Base-by-base conservation (phyloP, 1,284 basidiomycete species). In the Moesziomyces sp. region DNA sequence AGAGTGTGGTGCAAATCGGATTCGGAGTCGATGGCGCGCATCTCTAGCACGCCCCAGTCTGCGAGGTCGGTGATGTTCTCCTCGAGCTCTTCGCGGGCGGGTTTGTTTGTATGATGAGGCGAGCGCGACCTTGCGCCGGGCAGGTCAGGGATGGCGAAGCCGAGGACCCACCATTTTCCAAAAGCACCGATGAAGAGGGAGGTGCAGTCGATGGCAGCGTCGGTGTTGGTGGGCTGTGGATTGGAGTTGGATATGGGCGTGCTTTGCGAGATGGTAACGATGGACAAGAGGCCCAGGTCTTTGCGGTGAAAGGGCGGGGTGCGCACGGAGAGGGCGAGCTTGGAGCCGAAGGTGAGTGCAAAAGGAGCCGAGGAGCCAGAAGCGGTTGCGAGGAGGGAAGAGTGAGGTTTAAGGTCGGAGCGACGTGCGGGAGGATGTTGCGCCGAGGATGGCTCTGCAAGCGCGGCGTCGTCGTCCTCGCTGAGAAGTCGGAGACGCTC, bases 251-350 rank as follows among this genome's bases (percentile, higher is more conserved):
- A 54, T 23, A 24, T 33, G 53, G 71, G 77, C 63, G 74, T 74
- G 26, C 52, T 67, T 38, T 87, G 85, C 6, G 86, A 78, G 28
- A 88, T 86, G 51, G 87, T 84, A 63, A 93, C 94, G 80, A 96
- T 87, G 53, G 93, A 93, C 83, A 94, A 91, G 65, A 97, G 86
- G 38, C 89, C 91, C 82, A 93, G 92, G 78, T 88, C 92, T 71
- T 91, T 91, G 82, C 93, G 91, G 71, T 91, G 89, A 83, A 94
- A 93, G 79, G 91, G 90, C n/a, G 95, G 94, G 1, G 95, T 98
- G 65, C 93, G 91, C 49, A 98, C 88, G 3, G 93, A 93, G 65
- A 98, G 63, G 91, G 90, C 84, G 95, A 73, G 60, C 28, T 68
- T 73, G 48, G 70, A 53, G 2, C 64, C 59, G 28, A 73, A 97